A percentile compares a stretch with the other conserved stretches of the same genome.
These are phyloP conservation scores for Claviceps sp. DNA, from an alignment of 2,329 filamentous ascomycete species.

Conservation along the genomic window DNA sequence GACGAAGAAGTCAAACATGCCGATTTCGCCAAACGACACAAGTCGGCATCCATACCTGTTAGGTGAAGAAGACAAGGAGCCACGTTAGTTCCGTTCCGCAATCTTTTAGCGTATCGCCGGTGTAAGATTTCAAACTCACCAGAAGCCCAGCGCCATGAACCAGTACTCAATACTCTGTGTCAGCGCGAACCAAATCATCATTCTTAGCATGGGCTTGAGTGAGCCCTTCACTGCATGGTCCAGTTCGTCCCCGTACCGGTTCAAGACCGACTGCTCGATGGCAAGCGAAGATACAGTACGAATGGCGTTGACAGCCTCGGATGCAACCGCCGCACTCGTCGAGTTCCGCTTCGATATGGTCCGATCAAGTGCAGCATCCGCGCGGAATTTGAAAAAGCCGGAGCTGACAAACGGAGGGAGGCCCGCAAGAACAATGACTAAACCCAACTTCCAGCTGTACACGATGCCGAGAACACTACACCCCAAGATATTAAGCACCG, in stretches of 20 bases:
- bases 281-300: constrained; percentile 28
- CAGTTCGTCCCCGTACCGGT: constrained; percentile 18
- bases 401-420: constrained; percentile 22
- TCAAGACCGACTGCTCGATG: constrained; percentile 23
- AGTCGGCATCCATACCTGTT: constrained; percentile 23
- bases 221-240: constrained; percentile 15
- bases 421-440: constrained; percentile 32
- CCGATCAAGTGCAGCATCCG: constrained; percentile 27
- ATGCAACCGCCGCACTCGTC: constrained; percentile 27
- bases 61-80: not conserved
- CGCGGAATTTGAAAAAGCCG: constrained; percentile 25
- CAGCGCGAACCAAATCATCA: constrained; percentile 24
- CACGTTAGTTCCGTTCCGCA: not conserved
- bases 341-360: constrained; percentile 20
- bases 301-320: constrained; percentile 27
- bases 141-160: constrained; percentile 24
- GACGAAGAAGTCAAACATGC: constrained; percentile 38
- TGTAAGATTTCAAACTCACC: constrained; percentile 10
- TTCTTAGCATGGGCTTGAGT: constrained; percentile 16
- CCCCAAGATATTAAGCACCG: constrained; percentile 22
- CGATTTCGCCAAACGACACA: constrained; percentile 29
- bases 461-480: constrained; percentile 29
- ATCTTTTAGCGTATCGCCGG: not conserved
- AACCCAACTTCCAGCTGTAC: constrained; percentile 33
- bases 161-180: constrained; percentile 24